Base-by-base conservation (phyloP, 2,329 filamentous ascomycete species). In the Exophiala lecanii-corni region DNA sequence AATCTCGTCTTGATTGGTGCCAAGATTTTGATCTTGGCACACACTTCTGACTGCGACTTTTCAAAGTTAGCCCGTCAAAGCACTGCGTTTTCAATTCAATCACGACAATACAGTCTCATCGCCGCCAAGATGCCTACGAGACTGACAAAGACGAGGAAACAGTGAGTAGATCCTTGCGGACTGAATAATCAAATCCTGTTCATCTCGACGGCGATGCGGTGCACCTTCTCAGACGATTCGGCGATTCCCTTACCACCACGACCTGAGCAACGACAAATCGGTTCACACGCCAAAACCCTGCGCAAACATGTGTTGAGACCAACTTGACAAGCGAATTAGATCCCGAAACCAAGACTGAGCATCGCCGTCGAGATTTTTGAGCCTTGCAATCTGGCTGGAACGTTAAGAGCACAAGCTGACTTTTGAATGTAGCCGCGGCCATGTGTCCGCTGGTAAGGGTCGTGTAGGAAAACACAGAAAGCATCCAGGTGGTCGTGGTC, bases 381-480 rank as follows among this genome's bases (percentile, higher is more conserved):
- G n/a, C n/a, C n/a, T n/a, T n/a, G n/a, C n/a, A n/a, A n/a, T n/a
- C n/a, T n/a, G n/a, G n/a, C n/a, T n/a, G 15, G 16, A 21, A 16
- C 18, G 28, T n/a, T 6, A n/a, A 18, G 15, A 28, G 13, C 4
- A 23, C 25, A 19, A 17, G 33, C 32, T 30, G 38, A 44, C 43
- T 38, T 17, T 40, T 43, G 43, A 43, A 41, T 57, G 57, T 68
- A 89, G 84, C 79, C 89, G 91, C 79, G 91, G 91, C 74, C 88
- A 98, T 78, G 92, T 98, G 70, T 94, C 86, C 68, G 88, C 89
- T 80, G 92, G 92, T 80, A 83, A 97, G 74, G 91, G 92, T 79
- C 91, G 91, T 82, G 74, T 97, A 70, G 92, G 92, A 72, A 97
- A 97, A 86, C 89, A 96, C 85, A 80, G 92, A 70, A 97, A 98